Evolutionary conservation across 2,329 filamentous ascomycete species (phyloP).

Genomic region (Sporothrix protearum): DNA sequence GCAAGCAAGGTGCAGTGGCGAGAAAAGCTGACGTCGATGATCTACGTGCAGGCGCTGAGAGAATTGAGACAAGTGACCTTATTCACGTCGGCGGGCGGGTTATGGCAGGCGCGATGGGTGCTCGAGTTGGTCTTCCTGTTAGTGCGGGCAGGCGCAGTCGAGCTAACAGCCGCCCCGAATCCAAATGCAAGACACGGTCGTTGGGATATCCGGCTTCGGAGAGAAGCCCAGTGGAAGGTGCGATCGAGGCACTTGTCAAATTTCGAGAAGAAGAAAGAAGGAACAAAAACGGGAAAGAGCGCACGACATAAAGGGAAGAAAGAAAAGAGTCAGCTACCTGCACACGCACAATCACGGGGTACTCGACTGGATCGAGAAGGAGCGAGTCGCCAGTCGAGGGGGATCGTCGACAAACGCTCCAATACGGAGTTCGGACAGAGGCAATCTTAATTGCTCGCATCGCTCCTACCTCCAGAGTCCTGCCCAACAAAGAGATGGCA

Average conservation of each 20-base stretch:
- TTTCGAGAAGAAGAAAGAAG: background rate
- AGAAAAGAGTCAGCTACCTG: background rate
- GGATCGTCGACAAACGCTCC: conserved; percentile 13
- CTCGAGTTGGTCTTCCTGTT: background rate
- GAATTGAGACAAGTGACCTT: conserved; percentile 9
- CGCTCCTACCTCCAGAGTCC: background rate
- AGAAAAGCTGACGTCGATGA: conserved; percentile 17
- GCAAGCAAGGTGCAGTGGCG: background rate
- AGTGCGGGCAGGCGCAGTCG: conserved; percentile 12
- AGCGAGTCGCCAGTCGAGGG: background rate
- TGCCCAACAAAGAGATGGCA: background rate
- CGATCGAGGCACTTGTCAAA: background rate
- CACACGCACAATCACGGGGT: background rate
- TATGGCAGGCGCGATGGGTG: conserved; percentile 2
- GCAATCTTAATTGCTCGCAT: conserved; percentile 5
- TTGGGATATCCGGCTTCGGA: conserved; percentile 1
- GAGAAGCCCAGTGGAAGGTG: background rate
- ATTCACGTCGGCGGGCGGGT: background rate
- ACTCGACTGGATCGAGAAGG: background rate
- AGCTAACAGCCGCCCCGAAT: background rate
- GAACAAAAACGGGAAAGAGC: background rate
- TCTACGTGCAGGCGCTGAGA: background rate
- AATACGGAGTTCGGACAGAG: conserved; percentile 14
- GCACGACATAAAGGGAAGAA: background rate
- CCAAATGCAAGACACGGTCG: background rate